A percentile compares a stretch with the other conserved stretches of the same genome.
Evolutionary conservation across 2,329 filamentous ascomycete genomes (phyloP).

Genomic region (Fusarium pseudonygamai): DNA sequence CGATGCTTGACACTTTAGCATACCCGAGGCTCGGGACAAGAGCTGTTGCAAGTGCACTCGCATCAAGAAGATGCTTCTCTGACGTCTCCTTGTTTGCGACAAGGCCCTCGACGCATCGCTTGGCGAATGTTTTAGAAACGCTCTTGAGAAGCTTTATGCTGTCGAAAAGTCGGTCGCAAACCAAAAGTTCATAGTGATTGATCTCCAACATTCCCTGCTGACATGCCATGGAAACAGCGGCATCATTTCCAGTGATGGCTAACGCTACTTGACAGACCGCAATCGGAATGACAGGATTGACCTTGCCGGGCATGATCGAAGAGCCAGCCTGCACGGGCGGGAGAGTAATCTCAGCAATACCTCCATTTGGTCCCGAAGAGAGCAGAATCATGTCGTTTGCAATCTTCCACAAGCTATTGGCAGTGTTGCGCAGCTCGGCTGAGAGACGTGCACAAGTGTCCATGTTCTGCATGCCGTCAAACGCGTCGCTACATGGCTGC

Average conservation of each 20-base stretch:
- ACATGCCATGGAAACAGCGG: neutral
- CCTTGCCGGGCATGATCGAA: conserved; percentile 4
- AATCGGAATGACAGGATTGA: conserved; percentile 3
- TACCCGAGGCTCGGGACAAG: conserved; percentile 3
- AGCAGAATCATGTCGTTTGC: conserved; percentile 5
- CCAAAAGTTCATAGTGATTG: neutral
- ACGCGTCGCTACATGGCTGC: neutral
- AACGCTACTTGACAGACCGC: neutral
- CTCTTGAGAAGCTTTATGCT: neutral
- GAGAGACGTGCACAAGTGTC: neutral
- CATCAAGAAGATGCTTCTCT: neutral
- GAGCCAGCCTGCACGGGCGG: neutral
- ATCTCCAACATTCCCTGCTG: conserved; percentile 5
- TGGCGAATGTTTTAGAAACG: neutral
- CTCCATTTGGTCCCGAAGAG: neutral
- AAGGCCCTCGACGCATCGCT: conserved; percentile 1
- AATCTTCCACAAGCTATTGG: conserved; percentile 7
- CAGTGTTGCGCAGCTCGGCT: conserved; percentile 1
- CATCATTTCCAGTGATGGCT: neutral
- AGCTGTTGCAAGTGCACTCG: conserved; percentile 7
- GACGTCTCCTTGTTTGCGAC: neutral
- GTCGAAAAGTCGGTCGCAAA: neutral
- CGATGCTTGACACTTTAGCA: conserved; percentile 1
- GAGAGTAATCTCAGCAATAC: neutral
- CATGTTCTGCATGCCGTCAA: conserved; percentile 12